Evolutionary conservation across 192 early-diverging fungal species (phyloP).

Genomic region (Coemansia interrupta): DNA sequence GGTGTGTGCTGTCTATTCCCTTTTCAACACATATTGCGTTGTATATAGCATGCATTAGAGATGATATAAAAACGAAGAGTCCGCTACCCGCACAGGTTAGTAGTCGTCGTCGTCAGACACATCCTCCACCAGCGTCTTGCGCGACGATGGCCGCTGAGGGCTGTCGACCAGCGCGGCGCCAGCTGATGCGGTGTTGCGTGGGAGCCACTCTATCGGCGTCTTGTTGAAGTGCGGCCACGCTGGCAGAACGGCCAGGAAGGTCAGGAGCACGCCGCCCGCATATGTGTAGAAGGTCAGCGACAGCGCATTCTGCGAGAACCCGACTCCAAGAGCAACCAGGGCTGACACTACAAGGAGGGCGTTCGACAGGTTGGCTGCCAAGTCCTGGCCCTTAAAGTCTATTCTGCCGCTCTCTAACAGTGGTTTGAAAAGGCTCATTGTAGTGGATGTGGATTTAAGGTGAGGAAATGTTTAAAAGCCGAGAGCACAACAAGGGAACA

Average conservation of each 20-base stretch:
- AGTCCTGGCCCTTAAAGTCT: slow-evolving; percentile 46
- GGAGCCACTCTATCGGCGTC: slow-evolving; percentile 31
- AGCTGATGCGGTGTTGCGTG: slow-evolving; percentile 11
- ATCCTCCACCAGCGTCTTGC: slow-evolving; percentile 41
- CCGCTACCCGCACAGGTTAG: not conserved
- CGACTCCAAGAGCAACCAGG: slow-evolving; percentile 18
- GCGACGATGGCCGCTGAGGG: slow-evolving; percentile 12
- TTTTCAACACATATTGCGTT: not conserved
- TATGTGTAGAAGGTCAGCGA: slow-evolving; percentile 39
- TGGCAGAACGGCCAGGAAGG: slow-evolving; percentile 37
- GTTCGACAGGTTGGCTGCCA: slow-evolving; percentile 30
- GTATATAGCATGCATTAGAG: not conserved
- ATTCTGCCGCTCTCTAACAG: slow-evolving; percentile 46
- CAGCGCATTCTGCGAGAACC: slow-evolving; percentile 22
- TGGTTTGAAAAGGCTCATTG: slow-evolving; percentile 39
- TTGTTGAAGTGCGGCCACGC: slow-evolving; percentile 43
- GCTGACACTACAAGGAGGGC: slow-evolving; percentile 21
- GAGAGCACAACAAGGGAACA: not conserved
- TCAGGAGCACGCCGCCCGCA: slow-evolving; percentile 21
- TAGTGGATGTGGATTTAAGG: slow-evolving; percentile 1
- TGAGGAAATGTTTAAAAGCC: no score
- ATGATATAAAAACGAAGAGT: slow-evolving; percentile 3
- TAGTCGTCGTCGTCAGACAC: slow-evolving; percentile 38
- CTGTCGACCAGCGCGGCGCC: slow-evolving; percentile 9
- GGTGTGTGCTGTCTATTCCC: no score